Evolutionary conservation across 805 yeast genomes (phyloP), one percentile per base, ranked within the genome.

Genomic region (Metschnikowia arizonensis): DNA sequence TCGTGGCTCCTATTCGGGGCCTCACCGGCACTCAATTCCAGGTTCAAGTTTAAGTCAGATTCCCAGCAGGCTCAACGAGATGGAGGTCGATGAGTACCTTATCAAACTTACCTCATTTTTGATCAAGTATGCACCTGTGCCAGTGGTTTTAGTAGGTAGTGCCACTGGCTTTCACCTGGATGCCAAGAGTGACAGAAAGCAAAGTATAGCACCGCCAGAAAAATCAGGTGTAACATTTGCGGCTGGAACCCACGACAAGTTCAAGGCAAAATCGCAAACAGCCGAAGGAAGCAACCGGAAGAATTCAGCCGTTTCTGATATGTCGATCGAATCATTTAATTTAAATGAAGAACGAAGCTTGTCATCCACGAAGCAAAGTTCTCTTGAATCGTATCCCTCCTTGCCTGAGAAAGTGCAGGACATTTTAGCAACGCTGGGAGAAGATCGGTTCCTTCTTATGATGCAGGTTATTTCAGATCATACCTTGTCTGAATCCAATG

Each of bases 41-140:
- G 33, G 43, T 2, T 34, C 32, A 7, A 19, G 47, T 25, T 21
- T 28, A n/a, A 30, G 21, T 11, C 34, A 21, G 17, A 25, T 37
- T 1, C 31, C 42, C 7, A 47, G 26, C 1, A 43, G 44, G 28
- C 35, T 29, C 5, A 11, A 39, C 9, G 51, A 47, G 8, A 5
- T 37, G 5, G 56, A 50, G 26, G 50, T 53, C 15, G 62, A 61
- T 33, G 61, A 59, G 39, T 68, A 55, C 42, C 52, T 70, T 42
- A 55, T 71, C 38, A 69, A 68, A 47, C 56, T 69, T 29, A 59
- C 68, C 11, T 66, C 72, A 26, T 71, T 67, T 50, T 48, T 66
- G 37, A 53, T 71, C 30, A 67, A 68, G 40, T 69, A 71, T 50
- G 64, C 72, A 5, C 54, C 71, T 0, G 61, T 68, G 2, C 76